A percentile compares a stretch with the other conserved stretches of the same genome.
phyloP scores from a whole-genome alignment of 371 early-diverging fungal species.

The Furculomyces boomerangus region DNA sequence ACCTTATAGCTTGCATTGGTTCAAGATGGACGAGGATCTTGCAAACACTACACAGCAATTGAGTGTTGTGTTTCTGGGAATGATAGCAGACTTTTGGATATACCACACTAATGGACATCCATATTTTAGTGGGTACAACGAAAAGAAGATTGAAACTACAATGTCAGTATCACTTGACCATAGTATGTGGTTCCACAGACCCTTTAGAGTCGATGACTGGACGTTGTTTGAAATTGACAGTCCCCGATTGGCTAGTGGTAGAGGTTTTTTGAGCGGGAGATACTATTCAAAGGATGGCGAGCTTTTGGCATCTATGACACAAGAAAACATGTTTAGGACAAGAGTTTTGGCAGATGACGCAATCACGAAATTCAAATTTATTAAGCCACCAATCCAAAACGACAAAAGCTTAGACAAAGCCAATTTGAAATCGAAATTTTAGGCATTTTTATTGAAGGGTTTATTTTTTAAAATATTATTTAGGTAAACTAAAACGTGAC shows the following conservation, averaged over 20 bases:
- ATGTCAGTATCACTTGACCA: constrained; percentile 39
- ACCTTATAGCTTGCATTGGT: neutral
- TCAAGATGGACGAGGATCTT: neutral
- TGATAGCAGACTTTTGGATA: neutral
- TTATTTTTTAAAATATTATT: too few species aligned
- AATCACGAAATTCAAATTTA: neutral
- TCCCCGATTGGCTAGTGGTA: constrained; percentile 43
- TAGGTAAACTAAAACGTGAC: too few species aligned
- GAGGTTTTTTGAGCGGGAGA: constrained; percentile 63
- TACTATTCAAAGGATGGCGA: constrained; percentile 61
- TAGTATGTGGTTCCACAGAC: constrained; percentile 78
- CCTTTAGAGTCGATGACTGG: constrained; percentile 79
- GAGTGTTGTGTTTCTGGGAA: neutral
- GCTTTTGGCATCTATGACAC: constrained; percentile 50
- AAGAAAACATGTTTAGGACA: constrained; percentile 29
- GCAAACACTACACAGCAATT: neutral
- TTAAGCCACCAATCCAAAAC: too few species aligned
- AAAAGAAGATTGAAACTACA: neutral
- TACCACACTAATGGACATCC: neutral
- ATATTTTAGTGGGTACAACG: neutral
- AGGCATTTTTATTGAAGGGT: too few species aligned
- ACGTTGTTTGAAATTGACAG: constrained; percentile 64
- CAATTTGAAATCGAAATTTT: too few species aligned
- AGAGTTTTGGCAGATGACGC: neutral
- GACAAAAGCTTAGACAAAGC: too few species aligned